Evolutionary conservation across 495 filamentous ascomycete species (phyloP).

Genomic region (Chaetomidium leptoderma): DNA sequence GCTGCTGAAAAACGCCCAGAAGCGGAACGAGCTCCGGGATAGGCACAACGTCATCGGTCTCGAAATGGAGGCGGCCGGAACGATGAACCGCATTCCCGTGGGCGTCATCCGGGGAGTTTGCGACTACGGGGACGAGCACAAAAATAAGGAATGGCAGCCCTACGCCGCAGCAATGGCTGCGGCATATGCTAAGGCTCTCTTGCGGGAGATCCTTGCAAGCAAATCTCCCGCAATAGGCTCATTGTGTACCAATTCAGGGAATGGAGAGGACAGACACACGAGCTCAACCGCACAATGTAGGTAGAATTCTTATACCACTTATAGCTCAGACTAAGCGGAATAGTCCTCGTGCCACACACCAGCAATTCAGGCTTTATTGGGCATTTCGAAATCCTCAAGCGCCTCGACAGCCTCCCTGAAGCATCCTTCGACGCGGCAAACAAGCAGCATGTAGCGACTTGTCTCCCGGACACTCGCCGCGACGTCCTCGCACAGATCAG

Average conservation of each 20-base stretch:
- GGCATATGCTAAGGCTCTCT: background rate
- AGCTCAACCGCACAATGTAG: no score
- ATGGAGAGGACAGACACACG: background rate
- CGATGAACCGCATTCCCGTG: background rate
- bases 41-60: background rate
- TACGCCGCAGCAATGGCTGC: background rate
- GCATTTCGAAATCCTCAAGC: background rate
- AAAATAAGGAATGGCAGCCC: background rate
- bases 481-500: background rate
- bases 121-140: background rate
- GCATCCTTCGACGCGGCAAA: background rate
- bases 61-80: conserved; percentile 1
- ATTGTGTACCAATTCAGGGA: background rate
- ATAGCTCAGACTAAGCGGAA: no score
- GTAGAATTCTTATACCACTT: no score
- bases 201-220: background rate
- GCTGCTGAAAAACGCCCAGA: background rate
- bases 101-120: background rate
- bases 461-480: background rate
- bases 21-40: background rate
- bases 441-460: background rate
- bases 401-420: conserved; percentile 5
- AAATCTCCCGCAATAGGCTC: no score
- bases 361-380: no score
- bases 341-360: no score